phyloP scores from a whole-genome alignment of 2,329 filamentous ascomycete species.

The Nothophaeocryptopus gaeumannii region DNA sequence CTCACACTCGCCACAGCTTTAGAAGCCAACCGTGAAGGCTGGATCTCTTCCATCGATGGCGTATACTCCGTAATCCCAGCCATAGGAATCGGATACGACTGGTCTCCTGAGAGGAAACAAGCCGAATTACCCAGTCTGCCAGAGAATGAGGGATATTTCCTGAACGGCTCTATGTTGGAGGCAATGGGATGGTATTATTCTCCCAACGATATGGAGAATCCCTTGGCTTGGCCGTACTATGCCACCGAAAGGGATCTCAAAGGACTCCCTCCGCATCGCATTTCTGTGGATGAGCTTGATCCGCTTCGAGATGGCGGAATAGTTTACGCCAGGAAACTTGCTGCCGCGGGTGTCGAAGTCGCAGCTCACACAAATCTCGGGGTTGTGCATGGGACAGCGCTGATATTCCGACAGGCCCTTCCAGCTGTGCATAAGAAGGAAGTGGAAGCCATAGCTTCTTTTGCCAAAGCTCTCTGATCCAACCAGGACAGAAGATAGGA shows the following conservation, averaged over 20 bases:
- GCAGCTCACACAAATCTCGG: slow-evolving; percentile 30
- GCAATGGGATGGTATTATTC: slow-evolving; percentile 20
- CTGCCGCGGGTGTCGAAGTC: slow-evolving; percentile 27
- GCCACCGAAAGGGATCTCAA: slow-evolving; percentile 28
- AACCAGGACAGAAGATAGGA: too few species aligned
- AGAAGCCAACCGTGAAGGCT: slow-evolving; percentile 31
- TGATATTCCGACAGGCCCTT: slow-evolving; percentile 28
- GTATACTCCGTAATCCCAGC: slow-evolving; percentile 28
- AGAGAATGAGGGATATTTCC: slow-evolving; percentile 31
- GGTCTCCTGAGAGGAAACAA: slow-evolving; percentile 14
- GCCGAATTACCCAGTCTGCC: slow-evolving; percentile 24
- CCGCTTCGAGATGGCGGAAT: slow-evolving; percentile 32
- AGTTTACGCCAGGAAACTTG: slow-evolving; percentile 27
- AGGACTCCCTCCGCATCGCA: slow-evolving; percentile 28
- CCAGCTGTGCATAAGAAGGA: slow-evolving; percentile 26
- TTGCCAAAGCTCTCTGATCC: slow-evolving; percentile 15
- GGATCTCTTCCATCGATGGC: slow-evolving; percentile 26
- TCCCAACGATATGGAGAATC: slow-evolving; percentile 17
- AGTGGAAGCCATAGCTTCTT: slow-evolving; percentile 24
- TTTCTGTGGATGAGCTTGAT: slow-evolving; percentile 34
- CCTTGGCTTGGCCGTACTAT: slow-evolving; percentile 34
- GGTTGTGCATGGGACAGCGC: slow-evolving; percentile 21
- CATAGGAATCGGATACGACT: slow-evolving; percentile 20
- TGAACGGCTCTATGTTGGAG: slow-evolving; percentile 14
- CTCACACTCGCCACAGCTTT: slow-evolving; percentile 28